Base-by-base conservation (phyloP, 139 green algal species). In the Micromonas commoda region DNA sequence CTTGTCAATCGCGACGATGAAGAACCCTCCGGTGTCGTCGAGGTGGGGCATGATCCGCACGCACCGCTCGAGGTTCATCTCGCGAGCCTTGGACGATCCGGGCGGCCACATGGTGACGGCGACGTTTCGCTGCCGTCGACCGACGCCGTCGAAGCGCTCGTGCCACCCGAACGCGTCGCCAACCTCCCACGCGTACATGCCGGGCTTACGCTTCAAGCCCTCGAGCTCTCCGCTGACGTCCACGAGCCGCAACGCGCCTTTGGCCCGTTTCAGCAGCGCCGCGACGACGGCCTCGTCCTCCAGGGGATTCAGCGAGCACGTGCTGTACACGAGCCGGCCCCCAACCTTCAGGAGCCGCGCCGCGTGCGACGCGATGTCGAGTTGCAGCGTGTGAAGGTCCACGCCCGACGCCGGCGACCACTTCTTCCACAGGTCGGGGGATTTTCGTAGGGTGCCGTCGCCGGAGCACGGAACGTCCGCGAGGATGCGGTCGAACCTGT, bases 211-310 rank as follows among this genome's bases (percentile, higher is more conserved):
- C 71, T 90, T 88, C 33, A 99, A 89, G 68, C 78, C 76, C 1
- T 91, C 90, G 76, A 98, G 86, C 28, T 86, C 28, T 29, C 80
- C 77, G 0, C 80, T 86, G 60, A 93, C 81, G 71, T 99, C 94
- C 63, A 98, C 52, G 34, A 99, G 90, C 83, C 91, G 52, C 78
- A 98, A 80, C 0, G 84, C 79, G 16, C 90, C 89, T 45, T 82
- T 35, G 16, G 71, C 85, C 31, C 79, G 53, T 20, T 83, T 2
- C 54, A 91, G 72, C 68, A 97, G 74, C 85, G 94, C 92, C 2
- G 94, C 96, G 69, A 99, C 93, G 28, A 99, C 96, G 29, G 96
- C 94, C 87, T 99, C 96, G 77, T 99, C 87, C 86, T 99, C 96
- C 2, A 99, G 80, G 1, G 96, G 96, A 86, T 99, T 78, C 19